Evolutionary conservation across 2,329 filamentous ascomycete genomes (phyloP), one percentile per base, ranked within the genome.

Genomic region (Ascochyta pisi): DNA sequence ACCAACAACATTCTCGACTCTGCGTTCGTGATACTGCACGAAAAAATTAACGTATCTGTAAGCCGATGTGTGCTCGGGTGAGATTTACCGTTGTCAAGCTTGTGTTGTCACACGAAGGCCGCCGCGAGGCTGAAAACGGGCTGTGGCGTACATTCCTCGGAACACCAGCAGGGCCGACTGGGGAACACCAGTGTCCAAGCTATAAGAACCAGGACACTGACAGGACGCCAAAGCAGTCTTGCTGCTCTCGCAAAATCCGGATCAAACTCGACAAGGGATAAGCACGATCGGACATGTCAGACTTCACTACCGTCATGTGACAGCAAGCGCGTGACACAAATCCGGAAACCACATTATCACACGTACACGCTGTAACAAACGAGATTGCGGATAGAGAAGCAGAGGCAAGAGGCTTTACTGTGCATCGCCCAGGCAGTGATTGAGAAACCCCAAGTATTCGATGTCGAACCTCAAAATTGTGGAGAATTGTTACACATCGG

Each of bases 111-210:
- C 51, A 49, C 40, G 23, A 39, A 47, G 37, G 42, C 16, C 40
- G 41, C 39, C 34, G 23, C 27, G 39, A 38, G 41, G 41, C 53
- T 50, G 41, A 42, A 50, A 40, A 16, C 53, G 46, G 46, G 35
- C 39, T n/a, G 46, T 29, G 29, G n/a, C 29, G 33, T 37, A 23
- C 46, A 50, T 55, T 50, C 53, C 47, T 55, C 35, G 41, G 37
- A 33, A 12, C 37, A 42, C 42, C 23, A 41, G n/a, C 31, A 10
- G 15, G 9, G n/a, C 26, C 13, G 13, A 13, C 8, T 22, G 22
- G 27, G 6, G 9, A 31, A 23, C 16, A 43, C 27, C 9, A 27
- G 27, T n/a, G 45, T 26, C 19, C 23, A 9, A 16, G 13, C 2
- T n/a, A 48, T 23, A 33, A 40, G n/a, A 23, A 4, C 23, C n/a